Conservation (phyloP, 768 basidiomycete genomes). For the Lactarius pseudohatsudake region DNA sequence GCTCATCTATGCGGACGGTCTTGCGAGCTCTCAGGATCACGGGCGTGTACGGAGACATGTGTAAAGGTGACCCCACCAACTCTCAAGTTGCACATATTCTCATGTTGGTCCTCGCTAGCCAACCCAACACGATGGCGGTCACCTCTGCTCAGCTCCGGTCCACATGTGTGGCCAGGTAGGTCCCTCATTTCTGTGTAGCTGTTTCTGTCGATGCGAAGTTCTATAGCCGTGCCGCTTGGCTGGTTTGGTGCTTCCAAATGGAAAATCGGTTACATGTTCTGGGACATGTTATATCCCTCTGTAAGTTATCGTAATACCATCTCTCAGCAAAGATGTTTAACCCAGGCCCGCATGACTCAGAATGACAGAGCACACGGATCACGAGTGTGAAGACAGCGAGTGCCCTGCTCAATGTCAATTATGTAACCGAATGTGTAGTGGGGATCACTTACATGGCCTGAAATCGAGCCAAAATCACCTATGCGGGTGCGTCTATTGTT, state of each 20-base stretch:
- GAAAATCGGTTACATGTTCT: conserved; percentile 2
- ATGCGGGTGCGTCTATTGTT: conserved; percentile 46
- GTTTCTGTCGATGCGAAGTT: background rate
- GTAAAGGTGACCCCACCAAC: conserved; percentile 54
- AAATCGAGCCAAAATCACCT: conserved; percentile 46
- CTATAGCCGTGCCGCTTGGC: conserved; percentile 14
- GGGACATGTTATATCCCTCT: conserved; percentile 1
- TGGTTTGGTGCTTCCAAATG: background rate
- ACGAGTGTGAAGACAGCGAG: conserved; percentile 50
- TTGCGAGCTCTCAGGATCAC: conserved; percentile 47
- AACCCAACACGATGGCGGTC: conserved; percentile 39
- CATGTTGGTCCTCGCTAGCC: background rate
- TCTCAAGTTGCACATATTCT: too few species aligned
- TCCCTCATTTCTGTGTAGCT: background rate
- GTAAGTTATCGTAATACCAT: too few species aligned
- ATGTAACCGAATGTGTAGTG: conserved; percentile 52
- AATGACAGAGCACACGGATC: conserved; percentile 43
- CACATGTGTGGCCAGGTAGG: conserved; percentile 58
- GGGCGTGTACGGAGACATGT: conserved; percentile 53
- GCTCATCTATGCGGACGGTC: conserved; percentile 52
- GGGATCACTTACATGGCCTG: conserved; percentile 52
- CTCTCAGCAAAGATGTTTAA: too few species aligned
- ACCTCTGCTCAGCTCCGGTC: conserved; percentile 50
- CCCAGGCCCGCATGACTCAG: conserved; percentile 38
- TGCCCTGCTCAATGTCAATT: conserved; percentile 56